A percentile compares a stretch with the other conserved stretches of the same genome.
These are phyloP conservation scores for Cubamyces lactineus DNA, from an alignment of 768 basidiomycete species.

Conservation along the genomic window DNA sequence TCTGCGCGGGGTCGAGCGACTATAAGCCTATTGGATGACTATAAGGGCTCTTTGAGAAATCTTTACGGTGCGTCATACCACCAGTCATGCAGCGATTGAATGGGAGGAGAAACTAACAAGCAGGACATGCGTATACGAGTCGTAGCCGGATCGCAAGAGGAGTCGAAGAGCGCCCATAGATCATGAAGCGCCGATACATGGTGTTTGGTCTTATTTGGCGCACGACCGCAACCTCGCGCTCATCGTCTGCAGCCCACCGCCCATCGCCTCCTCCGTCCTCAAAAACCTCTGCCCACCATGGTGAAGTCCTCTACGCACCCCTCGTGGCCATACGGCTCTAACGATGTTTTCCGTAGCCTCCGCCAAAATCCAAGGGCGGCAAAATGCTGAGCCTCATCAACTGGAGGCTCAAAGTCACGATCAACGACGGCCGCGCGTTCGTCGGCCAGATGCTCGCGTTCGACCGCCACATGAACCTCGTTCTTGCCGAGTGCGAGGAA, in stretches of 20 bases:
- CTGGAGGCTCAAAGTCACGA: conserved; percentile 95
- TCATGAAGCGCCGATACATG: background rate
- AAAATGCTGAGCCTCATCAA: conserved; percentile 98
- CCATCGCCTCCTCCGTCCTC: conserved; percentile 33
- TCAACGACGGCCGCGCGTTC: conserved; percentile 95
- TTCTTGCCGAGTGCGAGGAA: conserved; percentile 97
- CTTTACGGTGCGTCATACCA: too few species aligned
- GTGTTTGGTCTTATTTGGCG: conserved; percentile 43
- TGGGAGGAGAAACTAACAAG: too few species aligned
- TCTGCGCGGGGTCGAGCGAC: too few species aligned
- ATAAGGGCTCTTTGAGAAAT: too few species aligned
- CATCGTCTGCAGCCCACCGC: conserved; percentile 23
- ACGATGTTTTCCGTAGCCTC: conserved; percentile 57
- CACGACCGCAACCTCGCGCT: conserved; percentile 18
- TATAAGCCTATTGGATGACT: too few species aligned
- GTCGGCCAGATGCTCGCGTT: conserved; percentile 99
- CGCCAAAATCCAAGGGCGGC: conserved; percentile 96
- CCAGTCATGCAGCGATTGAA: too few species aligned
- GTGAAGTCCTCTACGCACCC: conserved; percentile 36
- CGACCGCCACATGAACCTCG: conserved; percentile 99
- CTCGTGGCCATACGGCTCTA: background rate
- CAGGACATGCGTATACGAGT: background rate
- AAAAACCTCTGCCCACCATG: conserved; percentile 52
- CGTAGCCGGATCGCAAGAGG: background rate
- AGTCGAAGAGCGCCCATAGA: background rate